Conservation (phyloP, 169 alveolate species). For the Eimeria nieschulzi region DNA sequence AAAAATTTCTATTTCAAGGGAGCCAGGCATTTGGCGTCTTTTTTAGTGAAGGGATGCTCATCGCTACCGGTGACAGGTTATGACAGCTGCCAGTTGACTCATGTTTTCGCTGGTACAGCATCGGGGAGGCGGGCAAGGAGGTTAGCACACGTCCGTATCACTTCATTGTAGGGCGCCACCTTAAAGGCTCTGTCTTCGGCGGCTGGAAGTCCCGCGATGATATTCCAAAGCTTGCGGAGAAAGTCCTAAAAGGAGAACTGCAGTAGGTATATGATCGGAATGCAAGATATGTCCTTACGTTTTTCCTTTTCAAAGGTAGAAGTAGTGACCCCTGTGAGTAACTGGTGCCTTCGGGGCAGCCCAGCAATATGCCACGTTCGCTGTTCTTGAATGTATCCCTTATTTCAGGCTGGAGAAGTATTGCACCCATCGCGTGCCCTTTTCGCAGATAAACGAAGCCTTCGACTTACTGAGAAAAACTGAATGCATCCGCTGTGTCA, state of each 20-base stretch:
- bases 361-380: too few relatives aligned
- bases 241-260: constrained; percentile 70
- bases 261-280: constrained; percentile 7
- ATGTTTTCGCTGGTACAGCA: constrained; percentile 17
- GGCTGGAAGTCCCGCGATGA: constrained; percentile 87
- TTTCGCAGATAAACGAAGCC: constrained; percentile 66
- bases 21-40: too few relatives aligned
- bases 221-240: constrained; percentile 87
- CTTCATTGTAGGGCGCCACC: constrained; percentile 88
- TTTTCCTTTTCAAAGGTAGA: background rate
- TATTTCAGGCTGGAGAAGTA: constrained; percentile 64
- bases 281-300: too few relatives aligned
- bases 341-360: too few relatives aligned
- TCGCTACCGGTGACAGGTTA: too few relatives aligned
- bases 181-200: constrained; percentile 91
- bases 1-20: too few relatives aligned
- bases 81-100: too few relatives aligned
- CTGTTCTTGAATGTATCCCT: constrained; percentile 39
- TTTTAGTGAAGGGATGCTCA: too few relatives aligned
- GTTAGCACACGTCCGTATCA: constrained; percentile 89
- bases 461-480: constrained; percentile 43
- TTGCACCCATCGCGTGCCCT: constrained; percentile 65
- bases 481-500: constrained; percentile 68
- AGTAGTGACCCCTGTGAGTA: background rate
- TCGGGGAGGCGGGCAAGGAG: constrained; percentile 80